A percentile compares a stretch with the other conserved stretches of the same genome.
phyloP scores from a whole-genome alignment of 495 filamentous ascomycete genomes.

The Talaromyces stipitatus region DNA sequence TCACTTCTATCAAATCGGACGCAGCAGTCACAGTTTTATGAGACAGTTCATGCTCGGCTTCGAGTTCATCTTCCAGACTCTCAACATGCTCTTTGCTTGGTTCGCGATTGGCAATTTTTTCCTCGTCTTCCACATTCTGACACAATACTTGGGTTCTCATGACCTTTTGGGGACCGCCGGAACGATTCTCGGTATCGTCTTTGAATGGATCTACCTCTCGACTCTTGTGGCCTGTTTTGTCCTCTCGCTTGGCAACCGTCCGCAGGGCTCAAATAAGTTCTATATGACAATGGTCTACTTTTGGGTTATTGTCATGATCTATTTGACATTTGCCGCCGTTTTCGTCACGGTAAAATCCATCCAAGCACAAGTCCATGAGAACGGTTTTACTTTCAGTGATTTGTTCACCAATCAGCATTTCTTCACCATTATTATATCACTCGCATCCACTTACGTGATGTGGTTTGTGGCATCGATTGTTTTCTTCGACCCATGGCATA shows the following conservation, averaged over 20 bases:
- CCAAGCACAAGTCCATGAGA: constrained; percentile 48
- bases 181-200: constrained; percentile 74
- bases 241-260: constrained; percentile 87
- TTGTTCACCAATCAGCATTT: constrained; percentile 85
- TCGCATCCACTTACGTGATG: constrained; percentile 86
- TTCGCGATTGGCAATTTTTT: constrained; percentile 99
- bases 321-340: constrained; percentile 88
- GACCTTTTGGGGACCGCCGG: constrained; percentile 67
- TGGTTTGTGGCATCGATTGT: constrained; percentile 88
- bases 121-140: constrained; percentile 96
- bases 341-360: constrained; percentile 91
- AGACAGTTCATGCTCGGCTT: constrained; percentile 84
- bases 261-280: constrained; percentile 84
- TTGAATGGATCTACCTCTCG: constrained; percentile 93
- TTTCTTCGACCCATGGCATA: constrained; percentile 99
- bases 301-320: constrained; percentile 93
- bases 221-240: constrained; percentile 94
- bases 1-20: constrained; percentile 91
- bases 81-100: constrained; percentile 98
- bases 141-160: constrained; percentile 63
- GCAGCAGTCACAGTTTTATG: constrained; percentile 80
- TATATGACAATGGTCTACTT: constrained; percentile 98
- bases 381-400: constrained; percentile 54
- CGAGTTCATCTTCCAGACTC: constrained; percentile 88
- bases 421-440: constrained; percentile 86